These are phyloP conservation scores for Ustilago cynodontis DNA, from an alignment of 1,284 basidiomycete species.

Conservation along the genomic window DNA sequence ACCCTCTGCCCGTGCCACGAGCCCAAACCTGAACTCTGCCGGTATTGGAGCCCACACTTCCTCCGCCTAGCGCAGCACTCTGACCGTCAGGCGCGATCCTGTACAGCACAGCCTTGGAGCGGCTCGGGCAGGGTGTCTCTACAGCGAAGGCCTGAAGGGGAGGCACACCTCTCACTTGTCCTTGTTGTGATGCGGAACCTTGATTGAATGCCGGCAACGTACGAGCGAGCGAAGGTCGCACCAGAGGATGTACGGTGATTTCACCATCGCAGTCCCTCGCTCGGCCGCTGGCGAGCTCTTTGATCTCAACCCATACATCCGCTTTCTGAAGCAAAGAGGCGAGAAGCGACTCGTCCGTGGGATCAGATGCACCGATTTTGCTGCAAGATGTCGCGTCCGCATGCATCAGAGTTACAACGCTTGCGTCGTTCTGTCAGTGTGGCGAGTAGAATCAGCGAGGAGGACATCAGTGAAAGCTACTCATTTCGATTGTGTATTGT, in stretches of 20 bases:
- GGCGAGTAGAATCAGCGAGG: too few species aligned
- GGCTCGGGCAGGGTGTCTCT: conserved; percentile 49
- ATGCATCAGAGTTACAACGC: conserved; percentile 51
- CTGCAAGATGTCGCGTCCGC: conserved; percentile 47
- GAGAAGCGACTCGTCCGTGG: conserved; percentile 37
- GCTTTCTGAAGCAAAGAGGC: conserved; percentile 29
- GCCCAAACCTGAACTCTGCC: conserved; percentile 52
- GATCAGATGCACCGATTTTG: conserved; percentile 42
- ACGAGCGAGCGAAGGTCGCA: conserved; percentile 38
- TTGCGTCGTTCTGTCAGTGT: conserved; percentile 22
- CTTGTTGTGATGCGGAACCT: background rate
- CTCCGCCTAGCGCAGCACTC: conserved; percentile 40
- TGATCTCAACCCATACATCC: conserved; percentile 57
- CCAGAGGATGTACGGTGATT: conserved; percentile 51
- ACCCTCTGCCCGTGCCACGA: conserved; percentile 49
- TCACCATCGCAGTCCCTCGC: conserved; percentile 59
- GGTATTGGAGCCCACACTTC: conserved; percentile 29
- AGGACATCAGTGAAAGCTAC: too few species aligned
- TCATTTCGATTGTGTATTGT: too few species aligned
- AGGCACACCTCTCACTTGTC: conserved; percentile 9
- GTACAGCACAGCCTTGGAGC: conserved; percentile 46
- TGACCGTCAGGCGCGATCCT: conserved; percentile 51
- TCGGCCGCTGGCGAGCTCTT: conserved; percentile 50
- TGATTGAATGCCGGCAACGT: background rate
- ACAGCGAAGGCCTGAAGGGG: conserved; percentile 43